Evolutionary conservation across 768 basidiomycete genomes (phyloP).

Genomic region (Pleurotus ostreatus): DNA sequence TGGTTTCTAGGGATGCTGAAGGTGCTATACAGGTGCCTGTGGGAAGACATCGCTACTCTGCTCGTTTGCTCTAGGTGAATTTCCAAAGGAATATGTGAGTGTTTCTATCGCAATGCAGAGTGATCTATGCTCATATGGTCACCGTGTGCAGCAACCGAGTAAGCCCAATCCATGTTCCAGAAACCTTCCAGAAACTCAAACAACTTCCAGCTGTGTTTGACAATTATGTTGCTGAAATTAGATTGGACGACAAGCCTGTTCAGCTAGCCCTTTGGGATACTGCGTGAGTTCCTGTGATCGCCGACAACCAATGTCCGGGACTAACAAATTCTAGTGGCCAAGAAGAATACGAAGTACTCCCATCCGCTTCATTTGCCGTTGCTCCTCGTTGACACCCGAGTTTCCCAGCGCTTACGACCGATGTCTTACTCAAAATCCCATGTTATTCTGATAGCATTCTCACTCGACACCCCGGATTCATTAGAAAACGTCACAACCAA

Average conservation of each 20-base stretch:
- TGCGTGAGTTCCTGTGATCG: constrained; percentile 62
- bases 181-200: constrained; percentile 12
- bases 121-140: constrained; percentile 8
- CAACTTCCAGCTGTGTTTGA: constrained; percentile 80
- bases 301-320: neutral
- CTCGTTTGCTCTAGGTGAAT: constrained; percentile 91
- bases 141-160: constrained; percentile 53
- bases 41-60: constrained; percentile 92
- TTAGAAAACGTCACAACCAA: constrained; percentile 94
- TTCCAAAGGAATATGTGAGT: constrained; percentile 93
- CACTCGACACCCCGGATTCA: constrained; percentile 94
- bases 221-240: constrained; percentile 98
- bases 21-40: constrained; percentile 67
- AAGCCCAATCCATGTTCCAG: constrained; percentile 21
- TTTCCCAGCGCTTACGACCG: constrained; percentile 78
- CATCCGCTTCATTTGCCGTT: constrained; percentile 8
- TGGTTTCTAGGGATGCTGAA: constrained; percentile 16
- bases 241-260: constrained; percentile 95
- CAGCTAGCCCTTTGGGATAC: constrained; percentile 99
- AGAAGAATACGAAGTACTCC: constrained; percentile 90
- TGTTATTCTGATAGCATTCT: constrained; percentile 96
- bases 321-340: constrained; percentile 61
- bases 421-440: constrained; percentile 98
- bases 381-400: constrained; percentile 10
- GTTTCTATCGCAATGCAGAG: constrained; percentile 6